Evolutionary conservation across 495 filamentous ascomycete species (phyloP), one percentile per base, ranked within the genome.

Genomic region (Recurvomyces mirabilis): DNA sequence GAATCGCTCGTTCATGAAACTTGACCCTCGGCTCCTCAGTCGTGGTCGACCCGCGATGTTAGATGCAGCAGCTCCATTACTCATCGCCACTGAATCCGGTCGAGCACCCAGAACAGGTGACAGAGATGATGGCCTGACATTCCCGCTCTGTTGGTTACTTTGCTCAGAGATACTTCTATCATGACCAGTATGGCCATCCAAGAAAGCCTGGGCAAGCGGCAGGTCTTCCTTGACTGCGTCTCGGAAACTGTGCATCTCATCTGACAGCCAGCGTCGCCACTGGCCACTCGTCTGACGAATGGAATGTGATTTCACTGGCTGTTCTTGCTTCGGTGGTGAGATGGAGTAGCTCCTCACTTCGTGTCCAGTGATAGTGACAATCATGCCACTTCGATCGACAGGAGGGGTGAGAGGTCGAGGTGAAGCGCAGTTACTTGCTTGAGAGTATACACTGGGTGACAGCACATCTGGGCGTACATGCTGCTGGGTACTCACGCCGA

Each of bases 381-480:
- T 46, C n/a, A 47, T 50, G 7, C 52, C 51, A 12, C 43, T 41
- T 4, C 45, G 33, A 19, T 41, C 51, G 19, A 31, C 57, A n/a
- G n/a, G n/a, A 13, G 50, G 51, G 5, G 46, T 47, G 19, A 46
- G 51, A 2, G 55, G 50, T 18, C 45, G 25, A n/a, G 58, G 42
- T 19, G 56, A 57, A 7, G 48, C 31, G 18, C 53, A 58, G 41
- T 63, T 52, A 1, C 52, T 60, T 21, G 51, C 56, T 12, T 52
- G 52, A 12, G 62, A 65, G 37, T 65, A 65, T 10, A 65, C 30
- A 38, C 62, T 65, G 2, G 62, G 62, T 6, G 62, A 65, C 13
- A 65, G 23, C 12, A 56, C 26, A 1, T 37, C 45, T 12, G 26
- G 35, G 2, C 33, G n/a, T n/a, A 10, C 20, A 11, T 15, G n/a